Evolutionary conservation across 73 alveolate species (phyloP), one percentile per base, ranked within the genome.

Genomic region (Loxodes magnus): DNA sequence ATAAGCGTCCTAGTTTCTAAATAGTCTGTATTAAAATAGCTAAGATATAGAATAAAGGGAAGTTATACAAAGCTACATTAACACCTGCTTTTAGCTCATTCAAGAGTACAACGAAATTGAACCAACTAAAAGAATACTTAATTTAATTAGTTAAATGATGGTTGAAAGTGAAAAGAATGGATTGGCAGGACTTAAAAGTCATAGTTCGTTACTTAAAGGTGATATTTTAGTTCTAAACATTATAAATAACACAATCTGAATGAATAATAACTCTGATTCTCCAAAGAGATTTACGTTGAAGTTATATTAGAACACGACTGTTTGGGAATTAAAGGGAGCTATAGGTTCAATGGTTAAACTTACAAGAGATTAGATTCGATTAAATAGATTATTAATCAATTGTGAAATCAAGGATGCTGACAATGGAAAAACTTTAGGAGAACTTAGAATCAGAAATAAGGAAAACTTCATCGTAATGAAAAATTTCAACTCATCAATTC

Each of bases 101-200:
- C n/a, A n/a, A n/a, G n/a, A n/a, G n/a, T n/a, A n/a, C n/a, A n/a
- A n/a, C n/a, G n/a, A n/a, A n/a, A n/a, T n/a, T n/a, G n/a, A n/a
- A n/a, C n/a, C n/a, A n/a, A n/a, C n/a, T n/a, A n/a, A n/a, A n/a
- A n/a, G n/a, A n/a, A n/a, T n/a, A n/a, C n/a, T n/a, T n/a, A n/a
- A n/a, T n/a, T n/a, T n/a, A n/a, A n/a, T n/a, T n/a, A n/a, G n/a
- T n/a, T n/a, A n/a, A n/a, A n/a, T 66, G 14, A 69, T 88, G 19
- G 74, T 50, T 24, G 74, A 84, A 56, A 62, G 90, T 36, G 97
- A 88, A 49, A 51, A 50, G 16, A 43, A 74, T 51, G 97, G 97
- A 31, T 82, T 88, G 12, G 67, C 81, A 1, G 94, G 92, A 17
- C 65, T 84, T 16, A 78, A 68, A 43, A 64, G 82, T 28, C 63